These are phyloP conservation scores for Cutaneotrichosporon cyanovorans DNA, from an alignment of 1,284 basidiomycete genomes.

Conservation along the genomic window DNA sequence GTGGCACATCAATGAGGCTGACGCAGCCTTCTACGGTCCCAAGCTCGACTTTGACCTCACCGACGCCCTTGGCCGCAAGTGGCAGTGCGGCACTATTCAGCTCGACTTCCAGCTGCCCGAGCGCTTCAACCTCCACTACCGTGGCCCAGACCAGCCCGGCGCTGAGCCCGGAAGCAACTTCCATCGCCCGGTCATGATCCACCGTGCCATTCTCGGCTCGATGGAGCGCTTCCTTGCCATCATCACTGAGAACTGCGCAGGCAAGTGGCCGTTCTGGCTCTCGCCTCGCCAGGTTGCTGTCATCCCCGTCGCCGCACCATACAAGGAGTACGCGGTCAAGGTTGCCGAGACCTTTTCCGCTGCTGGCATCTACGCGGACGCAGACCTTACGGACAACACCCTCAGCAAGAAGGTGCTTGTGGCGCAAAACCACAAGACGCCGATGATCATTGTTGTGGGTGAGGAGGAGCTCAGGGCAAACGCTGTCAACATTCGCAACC, in stretches of 20 bases:
- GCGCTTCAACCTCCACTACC: conserved; percentile 91
- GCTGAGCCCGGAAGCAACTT: conserved; percentile 51
- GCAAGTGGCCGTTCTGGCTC: conserved; percentile 99
- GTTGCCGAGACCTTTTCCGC: conserved; percentile 53
- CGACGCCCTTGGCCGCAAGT: conserved; percentile 84
- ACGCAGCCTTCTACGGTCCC: conserved; percentile 94
- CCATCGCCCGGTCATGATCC: conserved; percentile 90
- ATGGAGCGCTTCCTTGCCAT: conserved; percentile 96
- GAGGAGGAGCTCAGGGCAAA: conserved; percentile 76
- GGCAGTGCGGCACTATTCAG: conserved; percentile 94
- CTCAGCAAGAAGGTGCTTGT: conserved; percentile 94
- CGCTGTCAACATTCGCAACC: conserved; percentile 91
- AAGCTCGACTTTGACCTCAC: conserved; percentile 94
- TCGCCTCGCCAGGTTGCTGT: conserved; percentile 90
- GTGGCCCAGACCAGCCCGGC: conserved; percentile 52
- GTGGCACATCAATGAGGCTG: conserved; percentile 92
- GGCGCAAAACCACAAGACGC: conserved; percentile 88
- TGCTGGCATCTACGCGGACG: conserved; percentile 78
- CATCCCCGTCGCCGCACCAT: conserved; percentile 74
- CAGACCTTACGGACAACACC: conserved; percentile 86
- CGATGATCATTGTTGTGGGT: conserved; percentile 89
- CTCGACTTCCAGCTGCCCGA: conserved; percentile 99
- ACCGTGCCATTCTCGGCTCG: conserved; percentile 91
- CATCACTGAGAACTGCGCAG: conserved; percentile 92
- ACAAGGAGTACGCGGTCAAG: conserved; percentile 85